Base-by-base conservation (phyloP, 169 alveolate genomes). In the Eimeria maxima region DNA sequence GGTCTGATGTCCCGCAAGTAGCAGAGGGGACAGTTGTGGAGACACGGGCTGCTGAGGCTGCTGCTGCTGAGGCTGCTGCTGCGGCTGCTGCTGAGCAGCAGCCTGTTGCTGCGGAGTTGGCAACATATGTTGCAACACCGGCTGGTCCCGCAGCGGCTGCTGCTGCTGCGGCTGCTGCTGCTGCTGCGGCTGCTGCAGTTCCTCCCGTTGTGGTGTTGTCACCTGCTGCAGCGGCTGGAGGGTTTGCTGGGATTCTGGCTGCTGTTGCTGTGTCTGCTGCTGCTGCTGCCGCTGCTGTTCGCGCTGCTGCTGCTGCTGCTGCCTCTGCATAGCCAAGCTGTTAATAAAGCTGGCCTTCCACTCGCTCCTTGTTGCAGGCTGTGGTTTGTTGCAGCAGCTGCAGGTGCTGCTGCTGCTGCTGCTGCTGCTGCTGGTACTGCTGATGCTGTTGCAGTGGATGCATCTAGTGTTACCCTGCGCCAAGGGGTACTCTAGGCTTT, bases 381-480 rank as follows among this genome's bases (percentile, higher is more conserved):
- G 10, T 24, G 3, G n/a, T 16, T 57, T 38, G 53, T 18, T 71
- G 81, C 47, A 71, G 47, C 2, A 38, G 81, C 45, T 71, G 45
- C 53, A 76, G 63, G 33, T 42, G 87, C 33, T 42, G 53, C 63
- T 44, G 57, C 60, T 44, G 53, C 63, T 47, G 53, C 33, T 47
- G 87, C 57, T 20, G 87, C 53, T 20, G 87, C 60, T 42, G 87
- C 87, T 73, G 84, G 53, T 73, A 14, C 53, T 67, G 42, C 76
- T 67, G 84, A 45, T 74, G 20, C 57, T 20, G 45, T 20, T 24
- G 63, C 55, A 33, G 53, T 42, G 10, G 55, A n/a, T 13, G 55
- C 33, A 33, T 10, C 65, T 42, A 63, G 38, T 42, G 87, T 33
- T 76, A 38, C 18, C 63, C 16, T 7, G 73, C 73, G 24, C 45